Evolutionary conservation across 148 eudicot species (phyloP), one percentile per base, ranked within the genome.

Genomic region (Beta vulgaris): DNA sequence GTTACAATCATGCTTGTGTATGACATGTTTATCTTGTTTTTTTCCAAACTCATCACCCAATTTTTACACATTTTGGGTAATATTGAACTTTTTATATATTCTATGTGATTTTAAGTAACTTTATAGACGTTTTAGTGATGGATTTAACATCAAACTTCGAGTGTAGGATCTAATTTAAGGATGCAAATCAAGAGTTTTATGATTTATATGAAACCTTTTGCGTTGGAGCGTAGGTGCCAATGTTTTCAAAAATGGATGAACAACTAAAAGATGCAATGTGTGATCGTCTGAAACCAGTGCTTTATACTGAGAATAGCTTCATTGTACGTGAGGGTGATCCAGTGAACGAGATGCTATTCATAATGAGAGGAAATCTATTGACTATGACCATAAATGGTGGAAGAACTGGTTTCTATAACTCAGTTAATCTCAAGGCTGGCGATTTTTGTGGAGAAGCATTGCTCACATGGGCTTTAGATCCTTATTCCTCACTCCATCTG

Each of bases 391-490:
- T 91, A n/a, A 88, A 88, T 79, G 91, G 94, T 15, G 94, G 94
- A 65, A 85, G 87, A 78, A 83, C 87, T 10, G 91, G 90, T 49
- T 86, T 88, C 82, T 82, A 86, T 75, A 85, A 88, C 83, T 81
- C 87, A 40, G 84, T 51, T 19, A 0, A 31, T 73, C 91, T 90
- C 31, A 78, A 75, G 19, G 85, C 88, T 2, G 90, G 90, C 18
- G 91, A 85, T 67, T 90, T 86, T 49, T 90, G 91, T 78, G 94
- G 94, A 57, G 94, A 90, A 63, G 91, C 85, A 83, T 87, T 90
- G 76, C 82, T 86, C 53, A 86, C 90, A 26, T 90, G 94, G 94
- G 94, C 91, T 12, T 63, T 90, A 64, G 93, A 86, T 73, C 89
- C 89, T 44, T 76, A 74, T n/a, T 79, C 74, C 84, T 36, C 85